Evolutionary conservation across 805 yeast genomes (phyloP).

Genomic region (Barnettozyma sp.): DNA sequence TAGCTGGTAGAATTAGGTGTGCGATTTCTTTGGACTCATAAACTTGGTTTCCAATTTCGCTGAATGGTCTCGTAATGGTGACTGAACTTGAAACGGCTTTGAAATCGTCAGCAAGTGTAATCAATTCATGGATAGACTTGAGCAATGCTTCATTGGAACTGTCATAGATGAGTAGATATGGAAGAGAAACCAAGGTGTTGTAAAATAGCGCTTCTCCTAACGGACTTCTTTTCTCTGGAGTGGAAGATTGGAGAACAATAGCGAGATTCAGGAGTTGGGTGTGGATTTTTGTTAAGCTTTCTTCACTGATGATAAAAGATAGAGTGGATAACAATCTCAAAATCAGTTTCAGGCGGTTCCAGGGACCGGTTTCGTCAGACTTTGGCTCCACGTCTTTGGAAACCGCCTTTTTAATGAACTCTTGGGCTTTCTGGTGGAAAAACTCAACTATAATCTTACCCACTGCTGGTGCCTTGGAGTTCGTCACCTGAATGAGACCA

Average conservation of each 20-base stretch:
- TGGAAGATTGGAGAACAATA: conserved; percentile 42
- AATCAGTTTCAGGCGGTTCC: conserved; percentile 65
- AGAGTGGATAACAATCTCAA: conserved; percentile 65
- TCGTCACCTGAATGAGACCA: conserved; percentile 57
- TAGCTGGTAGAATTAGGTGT: conserved; percentile 46
- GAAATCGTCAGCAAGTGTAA: conserved; percentile 40
- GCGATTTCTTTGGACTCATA: conserved; percentile 45
- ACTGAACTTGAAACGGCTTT: conserved; percentile 19
- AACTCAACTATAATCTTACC: conserved; percentile 66
- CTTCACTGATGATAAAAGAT: conserved; percentile 51
- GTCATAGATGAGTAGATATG: conserved; percentile 50
- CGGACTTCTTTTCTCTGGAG: conserved; percentile 38
- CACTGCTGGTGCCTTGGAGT: conserved; percentile 53
- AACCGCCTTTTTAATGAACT: conserved; percentile 36
- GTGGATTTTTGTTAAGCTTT: conserved; percentile 42
- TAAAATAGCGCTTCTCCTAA: conserved; percentile 64
- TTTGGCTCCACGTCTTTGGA: conserved; percentile 23
- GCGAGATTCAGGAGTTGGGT: conserved; percentile 49
- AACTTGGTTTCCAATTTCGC: conserved; percentile 31
- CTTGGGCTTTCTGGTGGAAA: conserved; percentile 58
- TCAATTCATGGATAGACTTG: conserved; percentile 31
- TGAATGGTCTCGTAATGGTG: conserved; percentile 24
- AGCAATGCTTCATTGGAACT: conserved; percentile 28
- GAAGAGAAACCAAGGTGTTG: conserved; percentile 54
- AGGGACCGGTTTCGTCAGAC: conserved; percentile 44